Evolutionary conservation across 2,329 filamentous ascomycete species (phyloP), one percentile per base, ranked within the genome.

Genomic region (Verticillium nubilum): DNA sequence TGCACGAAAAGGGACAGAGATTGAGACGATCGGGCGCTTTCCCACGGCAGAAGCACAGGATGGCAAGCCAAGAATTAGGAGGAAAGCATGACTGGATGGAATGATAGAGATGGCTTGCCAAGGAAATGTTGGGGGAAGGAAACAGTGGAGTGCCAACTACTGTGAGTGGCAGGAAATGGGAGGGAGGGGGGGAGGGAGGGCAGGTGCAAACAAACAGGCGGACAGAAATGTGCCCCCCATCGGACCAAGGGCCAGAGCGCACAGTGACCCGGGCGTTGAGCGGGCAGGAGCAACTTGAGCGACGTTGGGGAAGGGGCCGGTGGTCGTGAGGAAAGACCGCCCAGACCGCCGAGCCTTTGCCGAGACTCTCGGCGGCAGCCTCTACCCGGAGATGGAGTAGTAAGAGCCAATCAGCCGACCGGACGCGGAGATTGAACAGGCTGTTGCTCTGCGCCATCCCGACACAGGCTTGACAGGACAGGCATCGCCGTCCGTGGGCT

Each of bases 301-400:
- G 54, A 56, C 54, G 54, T 56, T 56, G 54, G 35, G 19, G 26
- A 29, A n/a, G 13, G 25, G 33, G 35, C 33, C 27, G 54, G 33
- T 25, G 35, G 42, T 47, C 33, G 54, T 31, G 33, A 25, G 54
- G 25, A 26, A 37, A 56, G 23, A 42, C 23, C 54, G 54, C 54
- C 54, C 33, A 56, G 54, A 35, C 54, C 54, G 54, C 54, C 54
- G 42, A 56, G 54, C 33, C 54, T 47, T 37, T 28, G 54, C 54
- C 54, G 54, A 56, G 54, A 37, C 5, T 56, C 54, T 56, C 54
- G 54, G 54, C 54, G 54, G 54, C 54, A 56, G 10, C 35, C 25
- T 26, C 25, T 50, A 56, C 42, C 54, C 54, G 54, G 17, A n/a
- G 23, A 23, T 26, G 42, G 42, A 50, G 17, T 19, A 19, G 9